These are phyloP conservation scores for Parasitella parasitica DNA, from an alignment of 371 early-diverging fungal genomes.

Conservation along the genomic window DNA sequence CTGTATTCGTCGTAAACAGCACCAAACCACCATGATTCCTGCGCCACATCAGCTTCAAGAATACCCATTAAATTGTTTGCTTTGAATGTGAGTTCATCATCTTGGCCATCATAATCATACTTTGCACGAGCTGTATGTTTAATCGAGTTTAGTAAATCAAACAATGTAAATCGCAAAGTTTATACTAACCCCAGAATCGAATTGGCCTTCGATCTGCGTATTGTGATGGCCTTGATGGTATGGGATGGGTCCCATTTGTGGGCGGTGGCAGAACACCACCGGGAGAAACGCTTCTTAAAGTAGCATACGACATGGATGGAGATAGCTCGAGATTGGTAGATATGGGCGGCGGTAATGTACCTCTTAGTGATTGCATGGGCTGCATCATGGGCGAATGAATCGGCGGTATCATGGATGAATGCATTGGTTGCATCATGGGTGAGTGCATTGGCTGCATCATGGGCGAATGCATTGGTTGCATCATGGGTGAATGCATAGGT, in stretches of 20 bases:
- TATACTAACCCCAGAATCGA: conserved; percentile 38
- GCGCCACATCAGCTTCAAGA: conserved; percentile 11
- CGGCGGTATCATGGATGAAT: conserved; percentile 23
- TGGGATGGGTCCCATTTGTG: neutral
- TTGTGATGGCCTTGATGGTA: conserved; percentile 10
- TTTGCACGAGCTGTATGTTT: conserved; percentile 31
- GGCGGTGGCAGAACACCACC: conserved; percentile 13
- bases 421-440: conserved; percentile 10
- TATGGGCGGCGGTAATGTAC: conserved; percentile 19
- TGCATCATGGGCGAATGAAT: conserved; percentile 10
- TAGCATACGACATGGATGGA: conserved; percentile 13
- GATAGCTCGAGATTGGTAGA: conserved; percentile 14
- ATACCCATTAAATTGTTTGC: conserved; percentile 18
- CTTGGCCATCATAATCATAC: conserved; percentile 35
- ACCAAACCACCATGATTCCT: conserved; percentile 23
- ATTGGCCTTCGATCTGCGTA: conserved; percentile 38
- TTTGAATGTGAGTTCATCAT: conserved; percentile 34
- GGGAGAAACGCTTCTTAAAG: conserved; percentile 2
- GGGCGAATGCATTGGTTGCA: conserved; percentile 21
- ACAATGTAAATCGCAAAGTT: neutral
- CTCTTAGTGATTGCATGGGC: conserved; percentile 4
- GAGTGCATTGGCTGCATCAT: conserved; percentile 21
- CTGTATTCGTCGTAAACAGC: conserved; percentile 18
- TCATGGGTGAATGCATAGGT: conserved; percentile 17
- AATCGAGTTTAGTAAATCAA: neutral